Percentiles rank a stretch among this genome's conserved stretches.
Evolutionary conservation across 352 stramenopile genomes (phyloP).

Genomic region (Pythium diclinum): DNA sequence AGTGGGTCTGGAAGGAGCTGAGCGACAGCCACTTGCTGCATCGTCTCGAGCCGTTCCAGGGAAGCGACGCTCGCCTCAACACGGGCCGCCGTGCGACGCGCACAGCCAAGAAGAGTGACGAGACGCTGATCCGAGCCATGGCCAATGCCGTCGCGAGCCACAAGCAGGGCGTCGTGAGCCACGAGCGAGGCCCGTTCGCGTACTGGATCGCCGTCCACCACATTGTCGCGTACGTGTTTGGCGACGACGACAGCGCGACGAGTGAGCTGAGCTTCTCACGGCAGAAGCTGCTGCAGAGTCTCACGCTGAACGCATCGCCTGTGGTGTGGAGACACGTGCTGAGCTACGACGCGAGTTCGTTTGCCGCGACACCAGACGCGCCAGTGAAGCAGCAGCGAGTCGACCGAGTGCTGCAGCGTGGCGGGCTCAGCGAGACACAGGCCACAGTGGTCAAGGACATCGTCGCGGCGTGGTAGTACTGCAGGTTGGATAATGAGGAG

Average conservation of each 20-base stretch:
- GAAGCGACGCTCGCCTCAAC: slow-evolving; percentile 17
- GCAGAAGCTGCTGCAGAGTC: slow-evolving; percentile 46
- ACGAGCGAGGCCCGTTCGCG: slow-evolving; percentile 41
- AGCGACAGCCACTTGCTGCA: slow-evolving; percentile 49
- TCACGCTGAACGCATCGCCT: slow-evolving; percentile 29
- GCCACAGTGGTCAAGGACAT: background rate
- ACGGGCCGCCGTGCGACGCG: slow-evolving; percentile 41
- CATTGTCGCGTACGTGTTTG: slow-evolving; percentile 54
- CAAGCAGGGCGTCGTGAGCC: slow-evolving; percentile 29
- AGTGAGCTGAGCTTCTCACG: slow-evolving; percentile 41
- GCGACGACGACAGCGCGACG: slow-evolving; percentile 11
- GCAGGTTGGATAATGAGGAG: background rate
- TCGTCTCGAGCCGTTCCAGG: slow-evolving; percentile 39
- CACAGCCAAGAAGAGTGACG: slow-evolving; percentile 31
- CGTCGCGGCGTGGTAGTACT: background rate
- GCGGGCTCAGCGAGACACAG: slow-evolving; percentile 7
- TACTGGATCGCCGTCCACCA: slow-evolving; percentile 65
- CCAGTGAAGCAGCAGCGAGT: slow-evolving; percentile 16
- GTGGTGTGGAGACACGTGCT: slow-evolving; percentile 54
- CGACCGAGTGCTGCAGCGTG: slow-evolving; percentile 17
- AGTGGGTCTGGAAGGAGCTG: slow-evolving; percentile 74
- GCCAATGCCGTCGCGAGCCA: slow-evolving; percentile 31
- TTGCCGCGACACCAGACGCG: background rate
- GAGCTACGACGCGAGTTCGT: slow-evolving; percentile 34
- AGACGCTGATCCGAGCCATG: slow-evolving; percentile 48